Percentiles rank a stretch among this genome's conserved stretches.
These are phyloP conservation scores for Groenewaldozyma sp. DNA, from an alignment of 1,139 yeast genomes.

Conservation along the genomic window DNA sequence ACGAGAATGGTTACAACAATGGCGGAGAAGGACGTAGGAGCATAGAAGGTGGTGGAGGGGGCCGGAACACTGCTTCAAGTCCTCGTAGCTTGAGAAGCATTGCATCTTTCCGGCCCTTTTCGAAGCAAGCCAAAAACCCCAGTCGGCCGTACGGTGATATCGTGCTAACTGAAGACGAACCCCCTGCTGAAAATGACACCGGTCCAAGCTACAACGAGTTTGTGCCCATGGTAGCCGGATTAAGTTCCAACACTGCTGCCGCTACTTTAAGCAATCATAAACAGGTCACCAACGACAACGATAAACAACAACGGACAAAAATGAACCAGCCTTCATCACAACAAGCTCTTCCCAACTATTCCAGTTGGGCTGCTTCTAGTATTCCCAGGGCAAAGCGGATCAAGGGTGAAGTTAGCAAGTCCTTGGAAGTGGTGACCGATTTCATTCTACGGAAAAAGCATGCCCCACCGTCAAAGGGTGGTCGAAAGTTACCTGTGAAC, in stretches of 20 bases:
- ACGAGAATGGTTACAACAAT: background rate
- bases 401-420: slow-evolving; percentile 7
- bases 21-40: too few relatives aligned
- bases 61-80: background rate
- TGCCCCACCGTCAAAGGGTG: slow-evolving; percentile 51
- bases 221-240: too few relatives aligned
- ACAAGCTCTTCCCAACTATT: slow-evolving; percentile 19
- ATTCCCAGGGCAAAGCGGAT: slow-evolving; percentile 11
- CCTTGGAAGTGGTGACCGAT: slow-evolving; percentile 13
- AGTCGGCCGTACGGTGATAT: background rate
- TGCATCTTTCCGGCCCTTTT: background rate
- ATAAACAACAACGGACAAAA: background rate
- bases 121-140: background rate
- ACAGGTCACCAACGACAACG: background rate
- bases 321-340: slow-evolving; percentile 14
- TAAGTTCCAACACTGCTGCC: too few relatives aligned
- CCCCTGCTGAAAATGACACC: background rate
- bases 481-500: slow-evolving; percentile 64
- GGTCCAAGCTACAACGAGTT: slow-evolving; percentile 2
- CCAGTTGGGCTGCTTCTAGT: slow-evolving; percentile 26
- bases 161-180: background rate
- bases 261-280: too few relatives aligned
- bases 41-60: too few relatives aligned
- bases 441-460: slow-evolving; percentile 37
- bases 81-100: background rate